Evolutionary conservation across 805 yeast species (phyloP), one percentile per base, ranked within the genome.

Genomic region (Schwanniomyces sp.): DNA sequence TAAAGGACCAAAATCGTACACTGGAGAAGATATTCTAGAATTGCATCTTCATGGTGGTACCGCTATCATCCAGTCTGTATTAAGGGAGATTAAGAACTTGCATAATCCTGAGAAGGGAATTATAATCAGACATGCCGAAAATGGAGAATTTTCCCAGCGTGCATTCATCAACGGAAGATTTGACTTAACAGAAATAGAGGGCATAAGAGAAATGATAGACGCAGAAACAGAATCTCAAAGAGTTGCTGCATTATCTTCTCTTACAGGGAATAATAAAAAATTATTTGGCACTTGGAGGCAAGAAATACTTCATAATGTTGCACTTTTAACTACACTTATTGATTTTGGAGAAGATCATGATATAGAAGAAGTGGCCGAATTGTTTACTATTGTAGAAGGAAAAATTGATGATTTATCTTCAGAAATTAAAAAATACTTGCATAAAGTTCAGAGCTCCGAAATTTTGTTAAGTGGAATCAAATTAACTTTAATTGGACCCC

Each of bases 291-390:
- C 59, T 1, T 91, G 98, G 97, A 75, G 97, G 57, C 58, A 73
- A 5, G 66, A 73, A 14, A 75, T 94, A 2, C 74, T 92, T 1
- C 69, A 82, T 3, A 78, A 82, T 49, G 79, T 86, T 44, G 96
- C 96, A 0, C 66, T 85, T 43, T 64, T 92, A 45, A 83, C 98
- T 0, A 96, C 98, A 0, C 76, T 91, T 2, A 89, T 94, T 34
- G 99, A 94, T 66, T 94, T 94, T 66, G 92, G 96, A 7, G 98
- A 94, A 48, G 99, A 94, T 57, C 89, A 89, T 48, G 95, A 88
- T 52, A 73, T 88, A 27, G 90, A 84, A 11, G 87, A 85, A 56
- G 75, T 81, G 0, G 76, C 76, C 11, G 63, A 67, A 11, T 70
- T 88, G 12, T 76, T 88, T 48, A 67, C 63, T 5, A 63, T 66